These are phyloP conservation scores for Clausena lansium DNA, from an alignment of 345 rosid species.

Conservation along the genomic window DNA sequence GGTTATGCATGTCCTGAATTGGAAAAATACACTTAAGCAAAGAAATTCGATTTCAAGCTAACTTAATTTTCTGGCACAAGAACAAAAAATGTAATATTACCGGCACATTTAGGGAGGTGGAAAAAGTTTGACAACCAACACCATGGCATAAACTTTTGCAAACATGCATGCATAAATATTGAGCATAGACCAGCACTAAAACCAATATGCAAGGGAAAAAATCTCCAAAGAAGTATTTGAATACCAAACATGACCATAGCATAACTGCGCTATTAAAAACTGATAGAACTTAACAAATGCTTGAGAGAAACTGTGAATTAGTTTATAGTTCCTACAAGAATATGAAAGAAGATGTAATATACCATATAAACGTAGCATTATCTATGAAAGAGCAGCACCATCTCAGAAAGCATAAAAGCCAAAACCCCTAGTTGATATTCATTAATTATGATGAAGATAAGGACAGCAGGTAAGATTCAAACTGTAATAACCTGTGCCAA, in stretches of 20 bases:
- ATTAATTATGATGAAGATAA: not conserved
- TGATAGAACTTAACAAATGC: not conserved
- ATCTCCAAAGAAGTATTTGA: not conserved
- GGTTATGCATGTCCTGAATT: slow-evolving; percentile 85
- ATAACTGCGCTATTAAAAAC: not conserved
- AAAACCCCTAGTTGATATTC: not conserved
- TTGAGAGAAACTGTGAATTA: not conserved
- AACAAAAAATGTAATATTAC: not conserved
- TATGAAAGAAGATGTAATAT: not conserved
- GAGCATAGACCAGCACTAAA: not conserved
- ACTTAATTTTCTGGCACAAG: not conserved
- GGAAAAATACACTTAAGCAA: slow-evolving; percentile 4
- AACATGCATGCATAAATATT: not conserved
- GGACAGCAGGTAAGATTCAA: not conserved
- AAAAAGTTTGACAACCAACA: not conserved
- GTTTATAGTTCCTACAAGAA: not conserved
- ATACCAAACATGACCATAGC: not conserved
- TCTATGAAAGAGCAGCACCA: not conserved
- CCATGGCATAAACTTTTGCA: not conserved
- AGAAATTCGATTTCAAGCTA: not conserved
- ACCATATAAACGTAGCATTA: not conserved
- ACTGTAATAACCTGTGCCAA: slow-evolving; percentile 81
- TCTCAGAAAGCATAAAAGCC: not conserved
- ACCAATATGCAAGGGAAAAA: not conserved
- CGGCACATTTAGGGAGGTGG: no score